phyloP scores from a whole-genome alignment of 2,329 filamentous ascomycete species.

The Claviceps spartinae region DNA sequence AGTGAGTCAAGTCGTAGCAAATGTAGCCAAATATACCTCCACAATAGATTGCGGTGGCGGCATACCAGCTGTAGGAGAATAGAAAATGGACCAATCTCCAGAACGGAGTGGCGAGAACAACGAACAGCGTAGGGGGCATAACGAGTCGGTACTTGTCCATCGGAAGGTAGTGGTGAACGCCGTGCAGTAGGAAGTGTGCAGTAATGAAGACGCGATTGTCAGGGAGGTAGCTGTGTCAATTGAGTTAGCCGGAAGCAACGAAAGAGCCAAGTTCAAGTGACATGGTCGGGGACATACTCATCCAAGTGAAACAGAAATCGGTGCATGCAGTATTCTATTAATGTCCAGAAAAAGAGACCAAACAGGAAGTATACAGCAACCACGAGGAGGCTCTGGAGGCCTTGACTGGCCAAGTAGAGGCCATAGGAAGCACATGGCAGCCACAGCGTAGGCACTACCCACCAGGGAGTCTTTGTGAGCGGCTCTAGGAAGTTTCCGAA shows the following conservation, averaged over 20 bases:
- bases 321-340: constrained; percentile 82
- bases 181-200: constrained; percentile 84
- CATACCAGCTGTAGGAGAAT: constrained; percentile 76
- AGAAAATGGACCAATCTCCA: constrained; percentile 78
- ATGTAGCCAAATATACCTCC: constrained; percentile 93
- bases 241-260: constrained; percentile 15
- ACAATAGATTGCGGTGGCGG: constrained; percentile 64
- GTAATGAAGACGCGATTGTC: constrained; percentile 83
- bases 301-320: constrained; percentile 91
- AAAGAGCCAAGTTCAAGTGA: background rate
- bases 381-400: constrained; percentile 35
- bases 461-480: constrained; percentile 92
- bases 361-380: constrained; percentile 50
- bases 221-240: constrained; percentile 55
- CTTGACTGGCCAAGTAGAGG: constrained; percentile 48
- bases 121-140: constrained; percentile 86
- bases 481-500: constrained; percentile 99
- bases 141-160: constrained; percentile 97
- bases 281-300: constrained; percentile 45
- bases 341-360: constrained; percentile 71
- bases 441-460: constrained; percentile 74
- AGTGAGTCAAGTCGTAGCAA: constrained; percentile 94
- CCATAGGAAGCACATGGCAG: constrained; percentile 68
- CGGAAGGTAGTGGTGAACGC: constrained; percentile 96
- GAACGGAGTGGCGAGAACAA: constrained; percentile 74